Evolutionary conservation across 768 basidiomycete genomes (phyloP), one percentile per base, ranked within the genome.

Genomic region (Xanthoconium stramineum): DNA sequence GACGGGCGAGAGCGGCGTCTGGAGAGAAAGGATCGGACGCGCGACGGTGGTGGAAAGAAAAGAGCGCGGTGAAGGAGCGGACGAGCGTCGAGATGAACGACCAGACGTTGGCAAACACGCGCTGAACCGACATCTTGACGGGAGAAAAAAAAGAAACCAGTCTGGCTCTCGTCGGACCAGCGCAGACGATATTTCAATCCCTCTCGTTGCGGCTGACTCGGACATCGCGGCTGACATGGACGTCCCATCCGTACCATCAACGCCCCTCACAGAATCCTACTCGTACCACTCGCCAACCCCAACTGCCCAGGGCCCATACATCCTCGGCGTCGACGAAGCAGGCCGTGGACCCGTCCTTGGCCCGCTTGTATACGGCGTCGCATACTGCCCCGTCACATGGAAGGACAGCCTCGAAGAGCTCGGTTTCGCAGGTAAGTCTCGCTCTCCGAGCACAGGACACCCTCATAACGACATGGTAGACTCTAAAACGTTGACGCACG

Each of bases 241-340:
- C 40, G 49, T 50, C 29, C 38, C 49, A 14, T 49, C 48, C 28
- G 28, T 17, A 29, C 37, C 37, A 3, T 38, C 48, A 28, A 38
- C 48, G 6, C 29, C 88, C 0, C 77, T 91, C 33, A 78, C 75
- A 6, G 77, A 81, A 11, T 91, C 91, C 0, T 93, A 93, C 66
- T 86, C 89, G 0, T 84, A 89, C 66, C 88, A 91, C 67, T 89
- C 89, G 0, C 79, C 84, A 2, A 80, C 69, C 0, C 91, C 91
- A 3, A 86, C 85, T 0, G 80, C 84, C 1, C 54, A 71, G 1
- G 91, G 91, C 0, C 88, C 89, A 0, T 97, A 95, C 75, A 91
- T 98, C 47, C 86, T 99, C 48, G 97, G 97, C 24, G 94, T 99
- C n/a, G 97, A 99, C 71, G 97, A 99, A 70, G 97, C 97, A 0